Conservation (phyloP, 192 early-diverging fungal genomes). For the Backusella luteola region DNA sequence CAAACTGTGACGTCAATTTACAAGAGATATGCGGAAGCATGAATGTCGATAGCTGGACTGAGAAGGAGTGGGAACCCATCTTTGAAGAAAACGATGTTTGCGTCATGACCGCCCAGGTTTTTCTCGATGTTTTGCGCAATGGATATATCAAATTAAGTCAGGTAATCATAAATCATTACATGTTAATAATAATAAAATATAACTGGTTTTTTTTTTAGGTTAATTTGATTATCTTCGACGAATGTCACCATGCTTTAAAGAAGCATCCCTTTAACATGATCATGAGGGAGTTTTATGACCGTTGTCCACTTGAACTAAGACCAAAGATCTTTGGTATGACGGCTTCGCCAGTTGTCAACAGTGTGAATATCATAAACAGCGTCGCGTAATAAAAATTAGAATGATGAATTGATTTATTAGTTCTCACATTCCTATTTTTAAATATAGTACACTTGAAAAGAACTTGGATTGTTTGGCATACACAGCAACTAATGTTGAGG, state of each 20-base stretch:
- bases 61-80: conserved; percentile 55
- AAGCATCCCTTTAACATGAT: conserved; percentile 73
- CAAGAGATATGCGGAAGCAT: conserved; percentile 63
- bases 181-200: neutral
- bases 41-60: conserved; percentile 58
- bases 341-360: conserved; percentile 68
- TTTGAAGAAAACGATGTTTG: conserved; percentile 64
- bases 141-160: conserved; percentile 61
- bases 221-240: conserved; percentile 87
- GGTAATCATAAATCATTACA: conserved; percentile 28
- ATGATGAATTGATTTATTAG: neutral
- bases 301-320: conserved; percentile 36
- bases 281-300: conserved; percentile 79
- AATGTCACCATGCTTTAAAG: conserved; percentile 84
- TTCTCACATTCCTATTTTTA: neutral
- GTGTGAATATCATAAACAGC: neutral
- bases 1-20: conserved; percentile 64
- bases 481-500: conserved; percentile 41
- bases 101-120: conserved; percentile 84
- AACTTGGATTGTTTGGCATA: conserved; percentile 54
- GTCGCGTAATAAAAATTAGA: conserved; percentile 1
- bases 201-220: conserved; percentile 40
- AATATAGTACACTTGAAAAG: conserved; percentile 48
- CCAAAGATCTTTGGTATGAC: conserved; percentile 93
- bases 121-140: conserved; percentile 71